These are phyloP conservation scores for Trametes gibbosa DNA, from an alignment of 768 basidiomycete genomes.

Conservation along the genomic window DNA sequence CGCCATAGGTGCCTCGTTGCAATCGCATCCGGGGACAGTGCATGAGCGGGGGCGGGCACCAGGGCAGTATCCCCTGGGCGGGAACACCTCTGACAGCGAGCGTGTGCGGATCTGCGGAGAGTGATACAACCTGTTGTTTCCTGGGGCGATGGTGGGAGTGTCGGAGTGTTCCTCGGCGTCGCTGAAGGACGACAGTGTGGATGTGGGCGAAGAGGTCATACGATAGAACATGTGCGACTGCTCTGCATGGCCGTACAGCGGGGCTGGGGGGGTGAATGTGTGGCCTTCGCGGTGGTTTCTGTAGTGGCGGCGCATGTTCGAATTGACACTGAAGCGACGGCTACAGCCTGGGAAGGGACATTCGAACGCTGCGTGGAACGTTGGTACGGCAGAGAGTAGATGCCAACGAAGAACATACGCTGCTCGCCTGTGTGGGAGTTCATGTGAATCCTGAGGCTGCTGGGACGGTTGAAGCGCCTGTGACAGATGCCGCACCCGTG, in stretches of 20 bases:
- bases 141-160: neutral
- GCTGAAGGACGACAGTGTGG: conserved; percentile 13
- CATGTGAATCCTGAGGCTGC: conserved; percentile 60
- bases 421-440: conserved; percentile 68
- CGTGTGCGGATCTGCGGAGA: conserved; percentile 2
- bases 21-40: conserved; percentile 14
- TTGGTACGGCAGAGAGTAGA: neutral
- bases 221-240: neutral
- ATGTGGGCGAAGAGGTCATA: conserved; percentile 1
- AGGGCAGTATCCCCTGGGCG: neutral
- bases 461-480: conserved; percentile 66
- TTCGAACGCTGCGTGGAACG: conserved; percentile 55
- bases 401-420: conserved; percentile 41
- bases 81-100: conserved; percentile 7
- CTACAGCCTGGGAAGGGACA: conserved; percentile 76
- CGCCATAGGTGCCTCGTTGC: conserved; percentile 6
- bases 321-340: conserved; percentile 79
- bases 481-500: conserved; percentile 43
- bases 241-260: neutral
- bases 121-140: neutral
- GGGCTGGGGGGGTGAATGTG: neutral
- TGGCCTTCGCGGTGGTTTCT: conserved; percentile 50
- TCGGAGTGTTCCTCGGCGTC: conserved; percentile 7
- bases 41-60: conserved; percentile 8
- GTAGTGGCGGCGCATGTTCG: conserved; percentile 81